phyloP scores from a whole-genome alignment of 345 rosid species.

The Trapa bicornis region DNA sequence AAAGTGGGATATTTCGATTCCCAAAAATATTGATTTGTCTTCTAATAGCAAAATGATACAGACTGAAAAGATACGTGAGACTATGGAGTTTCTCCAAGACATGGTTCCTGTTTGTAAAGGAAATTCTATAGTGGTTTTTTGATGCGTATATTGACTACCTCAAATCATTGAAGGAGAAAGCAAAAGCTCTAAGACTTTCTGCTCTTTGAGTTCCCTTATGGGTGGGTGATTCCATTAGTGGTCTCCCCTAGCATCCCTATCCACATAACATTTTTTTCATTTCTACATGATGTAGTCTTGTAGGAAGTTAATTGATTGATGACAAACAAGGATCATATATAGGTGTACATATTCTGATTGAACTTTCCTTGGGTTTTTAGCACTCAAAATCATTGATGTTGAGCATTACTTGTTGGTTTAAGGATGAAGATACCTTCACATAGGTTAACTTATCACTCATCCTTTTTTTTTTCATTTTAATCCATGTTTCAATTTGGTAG shows the following conservation, averaged over 20 bases:
- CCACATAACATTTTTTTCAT: background rate
- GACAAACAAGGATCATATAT: no score
- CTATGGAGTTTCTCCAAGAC: constrained; percentile 18
- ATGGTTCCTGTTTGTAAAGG: constrained; percentile 28
- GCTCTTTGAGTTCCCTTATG: background rate
- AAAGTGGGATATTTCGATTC: background rate
- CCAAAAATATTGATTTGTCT: constrained; percentile 13
- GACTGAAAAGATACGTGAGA: constrained; percentile 8
- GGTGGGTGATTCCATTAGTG: background rate
- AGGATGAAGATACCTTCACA: no score
- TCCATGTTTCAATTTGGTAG: no score
- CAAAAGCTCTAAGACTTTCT: constrained; percentile 20
- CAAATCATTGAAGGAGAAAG: constrained; percentile 25
- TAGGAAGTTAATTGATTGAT: no score
- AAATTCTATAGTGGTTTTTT: constrained; percentile 19
- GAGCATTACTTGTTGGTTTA: no score
- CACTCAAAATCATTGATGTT: no score
- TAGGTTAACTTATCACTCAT: no score
- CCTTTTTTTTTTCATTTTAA: no score
- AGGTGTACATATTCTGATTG: no score
- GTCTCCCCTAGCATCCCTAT: no score
- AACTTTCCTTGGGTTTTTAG: no score
- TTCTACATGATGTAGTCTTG: background rate
- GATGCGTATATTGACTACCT: constrained; percentile 32
- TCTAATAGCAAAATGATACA: constrained; percentile 12